A percentile compares a stretch with the other conserved stretches of the same genome.
These are phyloP conservation scores for Trichomonas tenax DNA, from an alignment of 208 protist genomes.

Conservation along the genomic window DNA sequence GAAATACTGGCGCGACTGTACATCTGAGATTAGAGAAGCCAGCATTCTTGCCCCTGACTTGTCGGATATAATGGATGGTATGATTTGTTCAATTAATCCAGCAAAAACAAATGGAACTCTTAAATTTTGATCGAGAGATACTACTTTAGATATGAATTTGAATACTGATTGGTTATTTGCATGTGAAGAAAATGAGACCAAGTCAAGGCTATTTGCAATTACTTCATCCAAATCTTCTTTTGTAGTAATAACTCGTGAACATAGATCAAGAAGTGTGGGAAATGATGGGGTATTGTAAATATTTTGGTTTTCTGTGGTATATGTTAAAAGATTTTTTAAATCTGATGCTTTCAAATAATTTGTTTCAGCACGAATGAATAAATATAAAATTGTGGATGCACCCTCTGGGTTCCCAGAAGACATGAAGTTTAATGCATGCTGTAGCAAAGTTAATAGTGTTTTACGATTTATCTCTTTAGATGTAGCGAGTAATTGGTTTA, in stretches of 20 bases:
- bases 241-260: not conserved
- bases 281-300: not conserved
- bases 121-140: not conserved
- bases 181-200: not conserved
- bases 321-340: not conserved
- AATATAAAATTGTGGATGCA: not conserved
- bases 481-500: not conserved
- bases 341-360: not conserved
- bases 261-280: not conserved
- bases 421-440: not conserved
- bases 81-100: constrained; percentile 16
- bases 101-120: not conserved
- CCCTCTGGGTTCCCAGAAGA: too few species aligned
- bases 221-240: not conserved
- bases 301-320: not conserved
- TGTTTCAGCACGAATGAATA: not conserved
- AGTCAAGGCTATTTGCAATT: not conserved
- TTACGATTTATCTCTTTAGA: not conserved
- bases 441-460: not conserved
- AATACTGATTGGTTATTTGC: not conserved
- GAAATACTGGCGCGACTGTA: not conserved
- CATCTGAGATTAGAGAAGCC: not conserved
- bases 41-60: not conserved
- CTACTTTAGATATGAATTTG: not conserved
- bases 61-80: not conserved